phyloP scores from a whole-genome alignment of 2,329 filamentous ascomycete genomes.

The Fusarium tuaranense region DNA sequence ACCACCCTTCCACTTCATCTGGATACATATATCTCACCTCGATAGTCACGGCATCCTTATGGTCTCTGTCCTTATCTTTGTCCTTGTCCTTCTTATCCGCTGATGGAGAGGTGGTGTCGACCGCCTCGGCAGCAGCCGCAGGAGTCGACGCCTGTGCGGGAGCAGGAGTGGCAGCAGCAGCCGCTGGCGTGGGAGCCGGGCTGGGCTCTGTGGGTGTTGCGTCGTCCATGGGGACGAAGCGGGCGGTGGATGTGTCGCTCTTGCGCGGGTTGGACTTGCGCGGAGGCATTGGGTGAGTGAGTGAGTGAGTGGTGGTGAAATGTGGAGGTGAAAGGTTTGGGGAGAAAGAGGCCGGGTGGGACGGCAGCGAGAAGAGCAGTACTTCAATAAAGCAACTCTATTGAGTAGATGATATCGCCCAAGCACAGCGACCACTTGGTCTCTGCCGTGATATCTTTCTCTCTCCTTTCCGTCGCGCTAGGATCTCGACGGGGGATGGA shows the following conservation, averaged over 20 bases:
- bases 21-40: slow-evolving; percentile 56
- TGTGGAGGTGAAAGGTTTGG: slow-evolving; percentile 2
- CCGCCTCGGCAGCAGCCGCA: slow-evolving; percentile 12
- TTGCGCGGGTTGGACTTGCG: slow-evolving; percentile 65
- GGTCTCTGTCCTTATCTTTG: slow-evolving; percentile 49
- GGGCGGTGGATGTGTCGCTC: slow-evolving; percentile 60
- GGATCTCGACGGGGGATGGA: background rate
- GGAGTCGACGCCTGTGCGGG: slow-evolving; percentile 22
- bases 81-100: slow-evolving; percentile 49
- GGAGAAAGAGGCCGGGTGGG: no score
- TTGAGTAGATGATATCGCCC: background rate
- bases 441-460: background rate
- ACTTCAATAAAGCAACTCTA: background rate
- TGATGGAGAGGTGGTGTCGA: slow-evolving; percentile 33
- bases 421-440: slow-evolving; percentile 34
- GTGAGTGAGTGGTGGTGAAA: slow-evolving; percentile 8
- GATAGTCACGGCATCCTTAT: slow-evolving; percentile 57
- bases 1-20: background rate
- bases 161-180: slow-evolving; percentile 35
- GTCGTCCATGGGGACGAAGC: slow-evolving; percentile 59
- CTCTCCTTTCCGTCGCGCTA: background rate
- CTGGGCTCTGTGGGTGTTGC: slow-evolving; percentile 40
- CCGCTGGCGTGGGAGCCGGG: slow-evolving; percentile 22
- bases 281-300: slow-evolving; percentile 59
- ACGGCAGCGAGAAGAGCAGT: background rate